Evolutionary conservation across 1,284 basidiomycete species (phyloP).

Genomic region (Fomitopsis schrenkii): DNA sequence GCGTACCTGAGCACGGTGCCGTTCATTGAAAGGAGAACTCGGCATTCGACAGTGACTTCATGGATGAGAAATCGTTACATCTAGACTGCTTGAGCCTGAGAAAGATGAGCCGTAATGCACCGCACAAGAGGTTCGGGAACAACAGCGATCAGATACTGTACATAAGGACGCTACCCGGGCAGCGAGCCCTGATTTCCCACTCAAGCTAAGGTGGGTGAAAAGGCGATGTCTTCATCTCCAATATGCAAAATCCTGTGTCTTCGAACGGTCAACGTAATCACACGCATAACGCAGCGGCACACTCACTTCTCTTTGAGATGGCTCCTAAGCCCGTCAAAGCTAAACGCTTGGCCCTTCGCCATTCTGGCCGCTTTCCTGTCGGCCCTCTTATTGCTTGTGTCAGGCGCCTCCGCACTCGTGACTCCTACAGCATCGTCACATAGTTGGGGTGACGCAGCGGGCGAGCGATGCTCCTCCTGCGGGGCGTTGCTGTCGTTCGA

Average conservation of each 20-base stretch:
- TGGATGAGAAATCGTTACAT: neutral
- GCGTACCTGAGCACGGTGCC: neutral
- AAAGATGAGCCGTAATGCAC: neutral
- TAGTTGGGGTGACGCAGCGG: neutral
- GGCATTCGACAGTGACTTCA: neutral
- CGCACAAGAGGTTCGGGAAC: neutral
- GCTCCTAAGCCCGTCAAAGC: slow-evolving; percentile 53
- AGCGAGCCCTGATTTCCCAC: neutral
- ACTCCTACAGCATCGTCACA: neutral
- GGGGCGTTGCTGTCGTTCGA: too few species aligned
- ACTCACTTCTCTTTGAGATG: slow-evolving; percentile 58
- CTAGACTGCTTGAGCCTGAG: neutral
- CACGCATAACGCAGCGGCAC: neutral
- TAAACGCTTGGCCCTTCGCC: slow-evolving; percentile 27
- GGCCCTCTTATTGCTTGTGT: neutral
- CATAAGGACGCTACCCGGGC: neutral
- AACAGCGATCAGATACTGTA: neutral
- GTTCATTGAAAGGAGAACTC: neutral
- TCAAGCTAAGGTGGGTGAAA: slow-evolving; percentile 7
- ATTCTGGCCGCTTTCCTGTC: neutral
- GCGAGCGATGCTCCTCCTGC: neutral
- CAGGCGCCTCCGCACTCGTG: neutral
- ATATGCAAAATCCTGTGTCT: slow-evolving; percentile 29
- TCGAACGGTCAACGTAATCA: neutral
- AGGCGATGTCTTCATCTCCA: slow-evolving; percentile 33